These are phyloP conservation scores for Rhodotorula diobovata DNA, from an alignment of 768 basidiomycete genomes.

Conservation along the genomic window DNA sequence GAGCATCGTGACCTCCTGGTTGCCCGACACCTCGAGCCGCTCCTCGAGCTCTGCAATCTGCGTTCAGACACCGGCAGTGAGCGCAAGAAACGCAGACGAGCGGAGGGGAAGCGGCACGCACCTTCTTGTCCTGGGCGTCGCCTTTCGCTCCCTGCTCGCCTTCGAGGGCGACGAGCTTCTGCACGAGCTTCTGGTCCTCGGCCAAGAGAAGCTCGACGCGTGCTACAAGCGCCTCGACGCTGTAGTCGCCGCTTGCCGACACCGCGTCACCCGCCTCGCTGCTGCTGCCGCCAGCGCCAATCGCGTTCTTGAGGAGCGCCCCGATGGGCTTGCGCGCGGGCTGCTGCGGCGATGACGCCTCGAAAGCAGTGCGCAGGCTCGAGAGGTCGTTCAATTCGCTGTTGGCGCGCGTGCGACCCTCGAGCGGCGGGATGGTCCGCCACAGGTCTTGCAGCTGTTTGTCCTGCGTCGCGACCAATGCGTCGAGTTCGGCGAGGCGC, in stretches of 20 bases:
- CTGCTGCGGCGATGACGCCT: neutral
- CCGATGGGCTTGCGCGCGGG: neutral
- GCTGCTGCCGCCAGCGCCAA: neutral
- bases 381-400: neutral
- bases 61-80: neutral
- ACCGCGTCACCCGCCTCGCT: too few species aligned
- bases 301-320: slow-evolving; percentile 46
- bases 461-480: neutral
- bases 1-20: slow-evolving; percentile 57
- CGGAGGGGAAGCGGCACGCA: neutral
- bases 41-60: slow-evolving; percentile 77
- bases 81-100: neutral
- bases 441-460: neutral
- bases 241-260: slow-evolving; percentile 52
- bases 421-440: neutral
- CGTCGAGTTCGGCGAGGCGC: neutral
- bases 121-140: slow-evolving; percentile 74
- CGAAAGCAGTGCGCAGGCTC: slow-evolving; percentile 2
- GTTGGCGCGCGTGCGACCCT: neutral
- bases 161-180: slow-evolving; percentile 75
- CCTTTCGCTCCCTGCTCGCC: slow-evolving; percentile 89
- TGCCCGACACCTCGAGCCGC: slow-evolving; percentile 57
- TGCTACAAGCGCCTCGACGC: slow-evolving; percentile 51
- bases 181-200: slow-evolving; percentile 78
- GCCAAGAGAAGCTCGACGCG: slow-evolving; percentile 54